Conservation (phyloP, 2,329 filamentous ascomycete species). For the Epicoccum nigrum region DNA sequence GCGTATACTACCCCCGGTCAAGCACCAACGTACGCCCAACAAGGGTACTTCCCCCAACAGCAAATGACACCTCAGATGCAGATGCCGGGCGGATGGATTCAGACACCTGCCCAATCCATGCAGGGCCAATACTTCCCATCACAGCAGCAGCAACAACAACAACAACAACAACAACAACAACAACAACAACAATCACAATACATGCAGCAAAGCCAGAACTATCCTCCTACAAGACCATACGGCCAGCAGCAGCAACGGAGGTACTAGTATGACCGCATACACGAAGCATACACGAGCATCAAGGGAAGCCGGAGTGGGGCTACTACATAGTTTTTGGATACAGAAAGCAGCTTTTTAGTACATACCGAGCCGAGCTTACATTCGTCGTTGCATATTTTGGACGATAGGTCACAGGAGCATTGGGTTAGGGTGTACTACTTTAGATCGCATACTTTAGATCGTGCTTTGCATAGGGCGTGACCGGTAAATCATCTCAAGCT, state of each 20-base stretch:
- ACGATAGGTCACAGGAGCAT: neutral
- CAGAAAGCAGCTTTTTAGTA: conserved; percentile 6
- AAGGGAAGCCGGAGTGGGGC: neutral
- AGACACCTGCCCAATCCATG: conserved; percentile 34
- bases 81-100: conserved; percentile 36
- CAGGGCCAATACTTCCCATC: conserved; percentile 37
- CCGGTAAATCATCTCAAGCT: neutral
- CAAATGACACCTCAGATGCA: conserved; percentile 36
- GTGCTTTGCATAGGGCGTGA: conserved; percentile 4
- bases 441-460: neutral
- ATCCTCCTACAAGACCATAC: conserved; percentile 38
- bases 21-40: conserved; percentile 40
- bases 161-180: conserved; percentile 18
- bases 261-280: conserved; percentile 8
- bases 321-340: neutral
- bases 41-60: conserved; percentile 37
- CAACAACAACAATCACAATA: conserved; percentile 7
- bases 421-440: conserved; percentile 1
- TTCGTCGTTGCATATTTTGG: conserved; percentile 6
- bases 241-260: conserved; percentile 32
- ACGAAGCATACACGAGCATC: conserved; percentile 5
- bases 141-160: conserved; percentile 18
- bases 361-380: conserved; percentile 3
- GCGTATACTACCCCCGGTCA: conserved; percentile 38
- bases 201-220: conserved; percentile 17